A percentile compares a stretch with the other conserved stretches of the same genome.
These are phyloP conservation scores for Funneliformis geosporum DNA, from an alignment of 192 early-diverging fungal species.

Conservation along the genomic window DNA sequence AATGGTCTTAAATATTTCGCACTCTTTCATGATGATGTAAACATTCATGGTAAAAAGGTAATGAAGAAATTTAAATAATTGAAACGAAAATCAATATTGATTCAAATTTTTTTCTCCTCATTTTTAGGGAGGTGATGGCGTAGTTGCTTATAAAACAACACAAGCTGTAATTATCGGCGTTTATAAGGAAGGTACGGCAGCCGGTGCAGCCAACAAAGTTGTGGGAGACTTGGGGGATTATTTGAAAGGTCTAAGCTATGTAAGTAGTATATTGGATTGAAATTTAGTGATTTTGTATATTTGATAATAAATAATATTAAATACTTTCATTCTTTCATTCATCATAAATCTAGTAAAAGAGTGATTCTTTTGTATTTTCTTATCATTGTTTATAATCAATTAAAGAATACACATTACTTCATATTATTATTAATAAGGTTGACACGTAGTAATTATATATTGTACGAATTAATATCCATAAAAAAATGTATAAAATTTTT, in stretches of 20 bases:
- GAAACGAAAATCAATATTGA: no score
- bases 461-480: no score
- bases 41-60: constrained; percentile 82
- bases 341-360: background rate
- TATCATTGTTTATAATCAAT: background rate
- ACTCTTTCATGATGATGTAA: constrained; percentile 62
- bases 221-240: constrained; percentile 80
- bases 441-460: no score
- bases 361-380: background rate
- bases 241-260: constrained; percentile 66
- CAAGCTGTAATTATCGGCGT: constrained; percentile 77
- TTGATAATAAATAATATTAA: background rate
- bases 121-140: constrained; percentile 66
- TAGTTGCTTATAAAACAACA: constrained; percentile 73
- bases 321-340: background rate
- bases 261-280: background rate
- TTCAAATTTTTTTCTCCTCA: no score
- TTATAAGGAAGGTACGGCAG: constrained; percentile 64
- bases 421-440: background rate
- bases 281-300: background rate
- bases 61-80: background rate
- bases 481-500: no score
- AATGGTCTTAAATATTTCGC: constrained; percentile 74
- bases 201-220: constrained; percentile 71
- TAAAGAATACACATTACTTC: background rate